phyloP scores from a whole-genome alignment of 306 rosid species.

The Fagus sylvatica region DNA sequence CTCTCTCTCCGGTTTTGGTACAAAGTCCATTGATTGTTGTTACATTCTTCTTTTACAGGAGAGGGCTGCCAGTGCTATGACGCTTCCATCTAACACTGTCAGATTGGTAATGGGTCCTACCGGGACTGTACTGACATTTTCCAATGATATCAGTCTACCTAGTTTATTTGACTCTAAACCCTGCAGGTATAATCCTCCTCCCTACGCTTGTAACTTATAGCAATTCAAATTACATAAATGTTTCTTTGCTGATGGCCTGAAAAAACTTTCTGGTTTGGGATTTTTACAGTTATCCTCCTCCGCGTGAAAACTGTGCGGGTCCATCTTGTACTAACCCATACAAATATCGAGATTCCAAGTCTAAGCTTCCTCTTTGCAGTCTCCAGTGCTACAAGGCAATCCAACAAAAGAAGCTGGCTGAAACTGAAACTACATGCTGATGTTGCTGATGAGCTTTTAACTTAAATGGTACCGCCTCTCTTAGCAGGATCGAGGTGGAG shows the following conservation, averaged over 20 bases:
- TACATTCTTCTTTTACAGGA: slow-evolving; percentile 48
- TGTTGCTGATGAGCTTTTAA: slow-evolving; percentile 11
- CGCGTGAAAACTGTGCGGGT: slow-evolving; percentile 77
- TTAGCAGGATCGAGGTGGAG: no score
- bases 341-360: slow-evolving; percentile 84
- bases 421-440: slow-evolving; percentile 47
- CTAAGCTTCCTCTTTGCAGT: slow-evolving; percentile 92
- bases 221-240: slow-evolving; percentile 8
- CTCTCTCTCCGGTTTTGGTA: background rate
- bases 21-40: slow-evolving; percentile 1
- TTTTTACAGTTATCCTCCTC: slow-evolving; percentile 86
- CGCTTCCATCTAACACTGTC: slow-evolving; percentile 62
- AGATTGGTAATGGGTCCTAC: slow-evolving; percentile 69
- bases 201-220: background rate
- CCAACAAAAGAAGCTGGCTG: slow-evolving; percentile 39
- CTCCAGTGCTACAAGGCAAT: slow-evolving; percentile 83
- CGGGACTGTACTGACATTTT: slow-evolving; percentile 70
- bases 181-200: slow-evolving; percentile 30
- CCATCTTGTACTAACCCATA: slow-evolving; percentile 77
- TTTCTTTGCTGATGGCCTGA: slow-evolving; percentile 17
- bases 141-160: slow-evolving; percentile 87
- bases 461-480: no score
- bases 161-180: slow-evolving; percentile 52
- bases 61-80: slow-evolving; percentile 74
- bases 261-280: slow-evolving; percentile 5